phyloP scores from a whole-genome alignment of 2,329 filamentous ascomycete genomes.

The Pseudodiploospora longispora region DNA sequence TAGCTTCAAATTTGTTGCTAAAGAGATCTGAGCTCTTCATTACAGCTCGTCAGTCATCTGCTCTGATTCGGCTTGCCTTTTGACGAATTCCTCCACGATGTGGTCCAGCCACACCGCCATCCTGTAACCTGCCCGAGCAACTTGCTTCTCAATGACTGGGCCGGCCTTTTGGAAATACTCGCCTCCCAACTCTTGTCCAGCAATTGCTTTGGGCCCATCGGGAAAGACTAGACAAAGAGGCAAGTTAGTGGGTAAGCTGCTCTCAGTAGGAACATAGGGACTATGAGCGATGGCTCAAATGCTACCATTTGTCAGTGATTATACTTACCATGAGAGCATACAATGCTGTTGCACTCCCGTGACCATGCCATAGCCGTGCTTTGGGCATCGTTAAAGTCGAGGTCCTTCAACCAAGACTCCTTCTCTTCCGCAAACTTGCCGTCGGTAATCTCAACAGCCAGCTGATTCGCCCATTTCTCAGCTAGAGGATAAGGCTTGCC shows the following conservation, averaged over 20 bases:
- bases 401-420: slow-evolving; percentile 47
- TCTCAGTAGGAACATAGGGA: background rate
- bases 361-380: slow-evolving; percentile 57
- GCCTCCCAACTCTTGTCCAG: slow-evolving; percentile 51
- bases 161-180: slow-evolving; percentile 57
- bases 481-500: slow-evolving; percentile 44
- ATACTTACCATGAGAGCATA: slow-evolving; percentile 52
- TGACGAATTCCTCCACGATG: slow-evolving; percentile 38
- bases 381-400: slow-evolving; percentile 45
- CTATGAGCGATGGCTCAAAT: background rate
- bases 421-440: slow-evolving; percentile 47
- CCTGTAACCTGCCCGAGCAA: slow-evolving; percentile 62
- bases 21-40: background rate
- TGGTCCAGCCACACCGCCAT: slow-evolving; percentile 60
- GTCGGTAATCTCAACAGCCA: slow-evolving; percentile 45
- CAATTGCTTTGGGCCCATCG: slow-evolving; percentile 49
- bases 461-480: slow-evolving; percentile 45
- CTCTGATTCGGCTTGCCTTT: slow-evolving; percentile 13
- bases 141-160: slow-evolving; percentile 56
- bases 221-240: slow-evolving; percentile 43
- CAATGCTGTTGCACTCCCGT: slow-evolving; percentile 50
- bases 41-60: slow-evolving; percentile 21
- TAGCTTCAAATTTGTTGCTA: no score
- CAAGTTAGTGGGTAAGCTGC: slow-evolving; percentile 13
- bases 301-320: background rate